Evolutionary conservation across 306 rosid genomes (phyloP).

Genomic region (Fragaria vesca): DNA sequence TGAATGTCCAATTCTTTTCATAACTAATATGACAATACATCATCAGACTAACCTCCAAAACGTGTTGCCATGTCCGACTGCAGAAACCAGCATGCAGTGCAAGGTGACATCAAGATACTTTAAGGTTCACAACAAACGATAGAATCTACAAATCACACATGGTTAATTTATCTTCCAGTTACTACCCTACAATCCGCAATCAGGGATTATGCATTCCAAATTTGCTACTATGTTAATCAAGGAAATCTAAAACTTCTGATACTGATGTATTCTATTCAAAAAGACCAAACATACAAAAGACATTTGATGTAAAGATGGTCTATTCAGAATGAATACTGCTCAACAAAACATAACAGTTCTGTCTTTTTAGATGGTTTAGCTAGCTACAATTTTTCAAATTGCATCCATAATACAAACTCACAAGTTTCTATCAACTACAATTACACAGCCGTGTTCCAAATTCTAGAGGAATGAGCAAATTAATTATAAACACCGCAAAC

Average conservation of each 20-base stretch:
- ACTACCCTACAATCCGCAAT: conserved; percentile 16
- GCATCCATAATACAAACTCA: background rate
- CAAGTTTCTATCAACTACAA: background rate
- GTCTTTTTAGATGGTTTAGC: background rate
- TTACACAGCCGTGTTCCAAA: background rate
- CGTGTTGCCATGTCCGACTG: conserved; percentile 26
- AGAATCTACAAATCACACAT: conserved; percentile 16
- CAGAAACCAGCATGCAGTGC: conserved; percentile 28
- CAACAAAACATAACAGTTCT: background rate
- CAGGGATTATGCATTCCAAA: background rate
- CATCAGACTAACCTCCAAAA: conserved; percentile 30
- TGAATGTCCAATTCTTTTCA: background rate
- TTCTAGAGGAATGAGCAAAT: background rate
- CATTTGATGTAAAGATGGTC: background rate
- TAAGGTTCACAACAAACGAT: conserved; percentile 10
- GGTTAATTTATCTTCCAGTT: background rate
- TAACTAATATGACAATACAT: conserved; percentile 13
- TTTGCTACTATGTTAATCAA: background rate
- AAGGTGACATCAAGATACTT: conserved; percentile 22
- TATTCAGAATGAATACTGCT: background rate
- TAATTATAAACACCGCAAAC: background rate
- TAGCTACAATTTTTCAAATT: background rate
- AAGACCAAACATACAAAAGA: background rate
- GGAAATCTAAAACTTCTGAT: background rate
- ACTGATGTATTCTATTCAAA: background rate